Conservation (phyloP, 2,329 filamentous ascomycete genomes). For the Nemania serpens region DNA sequence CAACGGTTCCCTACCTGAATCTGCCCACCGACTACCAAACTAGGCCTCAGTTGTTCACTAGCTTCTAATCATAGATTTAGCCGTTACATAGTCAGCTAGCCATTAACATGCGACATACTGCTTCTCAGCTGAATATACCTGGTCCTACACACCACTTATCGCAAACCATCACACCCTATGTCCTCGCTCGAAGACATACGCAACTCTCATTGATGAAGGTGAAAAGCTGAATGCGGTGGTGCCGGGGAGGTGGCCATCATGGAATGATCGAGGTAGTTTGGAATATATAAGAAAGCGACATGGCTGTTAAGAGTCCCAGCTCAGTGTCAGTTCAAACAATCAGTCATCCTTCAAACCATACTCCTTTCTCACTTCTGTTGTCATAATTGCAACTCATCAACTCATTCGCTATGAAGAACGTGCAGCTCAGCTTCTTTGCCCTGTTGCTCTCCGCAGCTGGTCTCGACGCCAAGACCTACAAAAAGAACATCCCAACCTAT, state of each 20-base stretch:
- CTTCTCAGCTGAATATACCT: conserved; percentile 4
- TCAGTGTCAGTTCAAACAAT: neutral
- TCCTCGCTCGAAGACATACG: neutral
- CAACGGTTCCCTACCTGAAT: neutral
- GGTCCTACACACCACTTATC: neutral
- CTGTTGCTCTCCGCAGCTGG: conserved; percentile 8
- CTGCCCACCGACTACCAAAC: neutral
- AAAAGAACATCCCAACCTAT: conserved; percentile 20
- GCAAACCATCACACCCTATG: neutral
- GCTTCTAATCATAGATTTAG: too few relatives aligned
- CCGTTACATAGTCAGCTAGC: conserved; percentile 3
- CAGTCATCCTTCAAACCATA: neutral
- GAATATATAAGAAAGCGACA: conserved; percentile 12
- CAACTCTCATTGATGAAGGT: neutral
- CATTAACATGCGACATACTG: neutral
- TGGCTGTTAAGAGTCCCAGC: neutral
- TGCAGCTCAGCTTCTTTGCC: conserved; percentile 8
- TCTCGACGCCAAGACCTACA: conserved; percentile 11
- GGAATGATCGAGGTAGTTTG: neutral
- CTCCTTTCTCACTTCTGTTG: neutral
- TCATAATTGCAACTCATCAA: neutral
- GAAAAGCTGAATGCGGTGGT: conserved; percentile 1
- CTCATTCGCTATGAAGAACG: conserved; percentile 19
- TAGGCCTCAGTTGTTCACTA: neutral
- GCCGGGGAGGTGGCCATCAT: neutral